phyloP scores from a whole-genome alignment of 2,329 filamentous ascomycete genomes.

The Keithomyces neogunnii region DNA sequence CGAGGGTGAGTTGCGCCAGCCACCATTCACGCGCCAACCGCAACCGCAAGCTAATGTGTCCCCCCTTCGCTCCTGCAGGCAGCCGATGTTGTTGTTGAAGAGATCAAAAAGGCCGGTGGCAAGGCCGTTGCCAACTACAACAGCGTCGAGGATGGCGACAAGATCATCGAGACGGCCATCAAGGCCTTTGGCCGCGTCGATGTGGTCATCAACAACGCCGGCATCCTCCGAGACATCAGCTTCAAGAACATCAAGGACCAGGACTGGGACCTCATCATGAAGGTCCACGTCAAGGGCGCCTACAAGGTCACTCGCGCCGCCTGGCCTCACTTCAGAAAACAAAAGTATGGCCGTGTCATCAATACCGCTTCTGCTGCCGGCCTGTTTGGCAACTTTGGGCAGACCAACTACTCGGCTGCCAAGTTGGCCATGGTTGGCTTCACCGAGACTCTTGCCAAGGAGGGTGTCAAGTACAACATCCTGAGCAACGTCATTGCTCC shows the following conservation, averaged over 20 bases:
- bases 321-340: constrained; percentile 96
- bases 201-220: constrained; percentile 94
- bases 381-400: constrained; percentile 90
- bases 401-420: constrained; percentile 94
- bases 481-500: constrained; percentile 90
- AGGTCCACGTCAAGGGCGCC: constrained; percentile 84
- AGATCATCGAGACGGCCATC: constrained; percentile 86
- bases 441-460: constrained; percentile 95
- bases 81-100: constrained; percentile 73
- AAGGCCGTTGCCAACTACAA: constrained; percentile 98
- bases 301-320: constrained; percentile 94
- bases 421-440: constrained; percentile 95
- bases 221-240: constrained; percentile 87
- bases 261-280: constrained; percentile 94
- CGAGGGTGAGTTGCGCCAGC: constrained; percentile 53
- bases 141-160: constrained; percentile 84
- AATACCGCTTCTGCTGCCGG: constrained; percentile 96
- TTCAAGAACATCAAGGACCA: constrained; percentile 98
- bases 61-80: constrained; percentile 39
- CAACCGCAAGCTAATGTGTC: constrained; percentile 9
- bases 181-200: constrained; percentile 79
- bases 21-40: constrained; percentile 3
- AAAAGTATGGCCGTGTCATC: constrained; percentile 95
- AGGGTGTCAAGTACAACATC: constrained; percentile 97
- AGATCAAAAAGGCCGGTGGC: constrained; percentile 80